These are phyloP conservation scores for Veloboletus limbatus DNA, from an alignment of 1,284 basidiomycete genomes.

Conservation along the genomic window DNA sequence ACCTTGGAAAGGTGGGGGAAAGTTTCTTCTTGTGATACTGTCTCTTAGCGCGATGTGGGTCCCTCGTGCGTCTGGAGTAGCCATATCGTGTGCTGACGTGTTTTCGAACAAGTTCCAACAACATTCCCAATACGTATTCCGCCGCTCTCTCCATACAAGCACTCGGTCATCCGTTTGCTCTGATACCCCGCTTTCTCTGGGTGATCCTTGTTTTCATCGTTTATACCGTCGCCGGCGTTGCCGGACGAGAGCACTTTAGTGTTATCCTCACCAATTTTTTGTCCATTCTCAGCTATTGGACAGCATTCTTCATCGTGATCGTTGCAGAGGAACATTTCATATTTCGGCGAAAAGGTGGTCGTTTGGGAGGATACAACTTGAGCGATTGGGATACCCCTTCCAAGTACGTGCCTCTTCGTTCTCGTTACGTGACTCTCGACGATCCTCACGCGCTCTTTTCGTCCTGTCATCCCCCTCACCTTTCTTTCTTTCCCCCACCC, in stretches of 20 bases:
- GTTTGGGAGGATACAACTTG: slow-evolving; percentile 52
- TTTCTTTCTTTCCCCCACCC: no score
- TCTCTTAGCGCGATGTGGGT: slow-evolving; percentile 51
- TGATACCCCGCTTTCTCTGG: slow-evolving; percentile 61
- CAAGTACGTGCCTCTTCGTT: slow-evolving; percentile 28
- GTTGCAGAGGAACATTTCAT: slow-evolving; percentile 58
- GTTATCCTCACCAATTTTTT: slow-evolving; percentile 54
- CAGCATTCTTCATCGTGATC: slow-evolving; percentile 57
- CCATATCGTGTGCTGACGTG: background rate
- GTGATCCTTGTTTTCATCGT: slow-evolving; percentile 50
- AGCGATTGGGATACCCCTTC: slow-evolving; percentile 51
- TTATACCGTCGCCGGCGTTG: slow-evolving; percentile 60
- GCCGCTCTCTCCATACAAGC: slow-evolving; percentile 56
- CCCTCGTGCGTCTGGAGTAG: background rate
- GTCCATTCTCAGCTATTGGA: slow-evolving; percentile 64
- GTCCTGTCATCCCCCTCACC: no score
- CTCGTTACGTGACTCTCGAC: background rate
- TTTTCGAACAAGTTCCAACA: slow-evolving; percentile 43
- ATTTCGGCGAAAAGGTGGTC: slow-evolving; percentile 45
- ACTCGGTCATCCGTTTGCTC: slow-evolving; percentile 50
- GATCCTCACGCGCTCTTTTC: background rate
- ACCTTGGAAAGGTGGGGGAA: slow-evolving; percentile 51
- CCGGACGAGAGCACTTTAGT: slow-evolving; percentile 60
- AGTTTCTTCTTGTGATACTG: slow-evolving; percentile 58
- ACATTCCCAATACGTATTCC: slow-evolving; percentile 61